These are phyloP conservation scores for Oryza meridionalis DNA, from an alignment of 176 grass and related monocot genomes.

Conservation along the genomic window DNA sequence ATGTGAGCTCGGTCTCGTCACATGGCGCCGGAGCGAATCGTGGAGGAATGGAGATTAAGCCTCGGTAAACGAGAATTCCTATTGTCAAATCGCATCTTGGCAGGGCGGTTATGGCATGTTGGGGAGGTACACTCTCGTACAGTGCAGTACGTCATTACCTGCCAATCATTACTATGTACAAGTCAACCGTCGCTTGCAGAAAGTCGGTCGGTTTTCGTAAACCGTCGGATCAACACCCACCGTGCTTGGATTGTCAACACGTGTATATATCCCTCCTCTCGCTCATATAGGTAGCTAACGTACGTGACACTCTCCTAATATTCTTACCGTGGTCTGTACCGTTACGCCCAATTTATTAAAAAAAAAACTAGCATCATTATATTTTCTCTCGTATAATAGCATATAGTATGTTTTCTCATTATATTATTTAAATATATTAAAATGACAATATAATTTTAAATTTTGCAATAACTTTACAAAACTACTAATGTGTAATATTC, in stretches of 20 bases:
- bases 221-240: neutral
- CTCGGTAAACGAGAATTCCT: neutral
- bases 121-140: slow-evolving; percentile 35
- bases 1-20: neutral
- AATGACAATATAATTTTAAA: too few species aligned
- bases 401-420: too few species aligned
- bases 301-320: too few species aligned
- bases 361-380: too few species aligned
- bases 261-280: neutral
- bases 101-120: neutral
- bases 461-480: too few species aligned
- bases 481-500: too few species aligned
- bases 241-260: neutral
- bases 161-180: slow-evolving; percentile 19
- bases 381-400: too few species aligned
- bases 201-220: neutral
- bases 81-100: neutral
- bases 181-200: neutral
- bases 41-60: neutral
- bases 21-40: neutral
- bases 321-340: too few species aligned
- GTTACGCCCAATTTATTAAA: too few species aligned
- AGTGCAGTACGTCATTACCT: neutral
- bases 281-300: too few species aligned
- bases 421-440: too few species aligned